Base-by-base conservation (phyloP, 83 land plant genomes). In the Thuja plicata region DNA sequence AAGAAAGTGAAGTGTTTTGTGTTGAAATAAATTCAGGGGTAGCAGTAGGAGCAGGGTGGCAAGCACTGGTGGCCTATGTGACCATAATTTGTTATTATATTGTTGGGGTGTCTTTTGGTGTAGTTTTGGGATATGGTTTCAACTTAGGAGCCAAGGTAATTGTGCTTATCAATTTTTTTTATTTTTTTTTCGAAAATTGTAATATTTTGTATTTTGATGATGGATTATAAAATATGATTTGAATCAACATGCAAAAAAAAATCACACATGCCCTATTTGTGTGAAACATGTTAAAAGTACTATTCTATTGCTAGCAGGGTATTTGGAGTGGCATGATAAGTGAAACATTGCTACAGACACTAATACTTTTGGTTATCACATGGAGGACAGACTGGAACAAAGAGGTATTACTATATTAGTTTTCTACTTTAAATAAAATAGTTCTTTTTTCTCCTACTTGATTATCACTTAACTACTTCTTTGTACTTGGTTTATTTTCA, bases 301-400 rank as follows among this genome's bases (percentile, higher is more conserved):
- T 21, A 62, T 62, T 19, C n/a, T 21, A 62, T 62, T 52, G 4
- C 48, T 35, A 81, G 46, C 76, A 93, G 94, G 94, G 94, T 70
- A 91, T 93, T 43, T 93, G 94, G 94, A 37, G 79, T 32, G 94
- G 94, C 9, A 93, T 93, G 92, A 82, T 91, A 40, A 88, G 93
- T 16, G 94, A 93, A 80, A 91, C 89, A n/a, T 9, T 85, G 5
- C 73, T 87, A 82, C 94, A 93, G 77, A 93, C 94, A 1, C 0
- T 88, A 0, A 91, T 93, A 30, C 86, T 93, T 15, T 2, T 88
- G 8, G 89, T 92, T 88, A 88, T 91, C 32, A 93, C 94, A 38
- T 86, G 34, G 17, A 86, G 91, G 32, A 91, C 92, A 30, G 74
- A 93, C 77, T 93, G 94, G 94, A 78, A 91, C 32, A 93, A 87